Conservation (phyloP, 1,284 basidiomycete genomes). For the Rhodotorula sp. region DNA sequence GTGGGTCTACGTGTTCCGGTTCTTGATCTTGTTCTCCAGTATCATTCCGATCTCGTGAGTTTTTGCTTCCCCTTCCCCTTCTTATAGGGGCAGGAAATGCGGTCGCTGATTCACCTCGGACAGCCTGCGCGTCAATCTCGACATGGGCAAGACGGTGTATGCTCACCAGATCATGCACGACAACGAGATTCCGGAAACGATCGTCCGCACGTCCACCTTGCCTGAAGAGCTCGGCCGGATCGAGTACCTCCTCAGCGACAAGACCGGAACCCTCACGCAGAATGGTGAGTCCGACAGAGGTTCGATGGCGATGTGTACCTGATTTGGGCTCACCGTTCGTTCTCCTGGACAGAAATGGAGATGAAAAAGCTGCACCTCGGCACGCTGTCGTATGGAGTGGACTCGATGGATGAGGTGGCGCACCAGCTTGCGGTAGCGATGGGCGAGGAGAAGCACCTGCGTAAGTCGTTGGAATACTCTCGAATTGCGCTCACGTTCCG, state of each 20-base stretch:
- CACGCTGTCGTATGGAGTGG: slow-evolving; percentile 92
- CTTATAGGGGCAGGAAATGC: too few relatives aligned
- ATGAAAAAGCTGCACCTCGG: slow-evolving; percentile 98
- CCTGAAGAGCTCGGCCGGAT: slow-evolving; percentile 96
- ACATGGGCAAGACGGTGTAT: slow-evolving; percentile 99
- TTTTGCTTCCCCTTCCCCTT: too few relatives aligned
- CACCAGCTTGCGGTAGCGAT: slow-evolving; percentile 81
- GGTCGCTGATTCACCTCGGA: neutral
- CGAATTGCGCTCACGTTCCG: neutral
- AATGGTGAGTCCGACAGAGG: slow-evolving; percentile 64
- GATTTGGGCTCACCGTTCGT: neutral
- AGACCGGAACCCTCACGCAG: slow-evolving; percentile 96
- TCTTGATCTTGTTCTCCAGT: slow-evolving; percentile 95
- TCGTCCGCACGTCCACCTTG: slow-evolving; percentile 92
- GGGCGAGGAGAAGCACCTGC: slow-evolving; percentile 51
- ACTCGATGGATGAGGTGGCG: slow-evolving; percentile 96
- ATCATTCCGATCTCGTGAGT: slow-evolving; percentile 97
- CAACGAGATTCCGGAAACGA: slow-evolving; percentile 85
- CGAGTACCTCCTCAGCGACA: slow-evolving; percentile 92
- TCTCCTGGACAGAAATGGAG: slow-evolving; percentile 82
- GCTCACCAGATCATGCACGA: slow-evolving; percentile 93
- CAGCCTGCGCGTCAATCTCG: slow-evolving; percentile 94
- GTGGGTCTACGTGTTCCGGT: slow-evolving; percentile 95
- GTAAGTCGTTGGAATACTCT: slow-evolving; percentile 4
- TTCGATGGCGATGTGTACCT: neutral